phyloP scores from a whole-genome alignment of 2,329 filamentous ascomycete species.

The Curvularia sp. region DNA sequence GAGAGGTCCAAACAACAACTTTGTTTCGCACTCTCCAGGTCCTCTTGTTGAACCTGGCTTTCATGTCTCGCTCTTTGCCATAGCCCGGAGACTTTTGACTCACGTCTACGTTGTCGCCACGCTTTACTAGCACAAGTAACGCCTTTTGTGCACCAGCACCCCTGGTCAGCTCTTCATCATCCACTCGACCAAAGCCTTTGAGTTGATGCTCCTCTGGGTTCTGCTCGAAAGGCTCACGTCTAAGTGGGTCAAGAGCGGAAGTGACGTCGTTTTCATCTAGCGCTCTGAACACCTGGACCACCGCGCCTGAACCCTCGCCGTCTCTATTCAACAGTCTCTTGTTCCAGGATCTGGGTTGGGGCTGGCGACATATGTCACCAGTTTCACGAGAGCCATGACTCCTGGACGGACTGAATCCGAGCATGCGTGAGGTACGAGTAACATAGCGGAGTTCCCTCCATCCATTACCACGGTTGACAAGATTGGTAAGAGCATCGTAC shows the following conservation, averaged over 20 bases:
- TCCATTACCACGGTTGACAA: conserved; percentile 25
- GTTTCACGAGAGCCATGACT: conserved; percentile 24
- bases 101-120: conserved; percentile 15
- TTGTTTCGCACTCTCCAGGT: conserved; percentile 24
- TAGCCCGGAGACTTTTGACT: conserved; percentile 20
- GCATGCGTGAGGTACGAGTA: conserved; percentile 22
- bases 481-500: conserved; percentile 21
- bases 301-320: conserved; percentile 17
- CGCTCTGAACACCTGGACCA: conserved; percentile 18
- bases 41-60: conserved; percentile 21
- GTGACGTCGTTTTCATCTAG: conserved; percentile 15
- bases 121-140: conserved; percentile 22
- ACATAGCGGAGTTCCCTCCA: conserved; percentile 27
- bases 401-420: conserved; percentile 22
- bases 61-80: conserved; percentile 25
- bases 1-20: conserved; percentile 22
- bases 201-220: conserved; percentile 13
- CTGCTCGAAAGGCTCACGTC: conserved; percentile 17
- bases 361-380: conserved; percentile 20
- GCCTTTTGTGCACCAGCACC: conserved; percentile 18
- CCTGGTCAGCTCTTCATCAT: conserved; percentile 21
- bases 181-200: conserved; percentile 16
- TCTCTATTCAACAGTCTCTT: conserved; percentile 14
- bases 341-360: conserved; percentile 21
- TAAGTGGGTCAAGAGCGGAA: conserved; percentile 16